Conservation (phyloP, 2,329 filamentous ascomycete genomes). For the Whalleya microplaca region DNA sequence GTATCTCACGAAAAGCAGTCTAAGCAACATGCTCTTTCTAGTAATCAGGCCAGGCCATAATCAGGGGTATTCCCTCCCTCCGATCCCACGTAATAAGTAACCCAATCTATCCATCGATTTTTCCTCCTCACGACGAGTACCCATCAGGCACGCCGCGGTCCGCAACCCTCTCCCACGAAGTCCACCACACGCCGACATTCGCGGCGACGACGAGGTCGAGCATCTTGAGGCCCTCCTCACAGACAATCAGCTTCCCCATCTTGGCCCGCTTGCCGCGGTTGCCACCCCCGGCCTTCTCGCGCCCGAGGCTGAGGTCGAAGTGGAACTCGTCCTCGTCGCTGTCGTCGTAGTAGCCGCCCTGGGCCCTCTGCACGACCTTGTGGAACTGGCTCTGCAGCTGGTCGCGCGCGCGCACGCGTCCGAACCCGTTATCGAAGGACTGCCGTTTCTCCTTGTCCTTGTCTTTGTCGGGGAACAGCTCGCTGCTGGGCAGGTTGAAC, state of each 20-base stretch:
- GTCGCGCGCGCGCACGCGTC: constrained; percentile 36
- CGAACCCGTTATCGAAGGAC: constrained; percentile 31
- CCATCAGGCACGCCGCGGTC: neutral
- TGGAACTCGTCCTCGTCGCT: constrained; percentile 46
- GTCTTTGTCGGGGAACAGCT: too few relatives aligned
- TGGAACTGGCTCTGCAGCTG: constrained; percentile 44
- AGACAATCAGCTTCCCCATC: constrained; percentile 88
- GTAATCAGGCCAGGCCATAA: neutral
- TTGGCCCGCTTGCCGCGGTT: constrained; percentile 86
- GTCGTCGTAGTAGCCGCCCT: constrained; percentile 40
- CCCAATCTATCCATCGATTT: neutral
- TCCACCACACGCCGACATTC: constrained; percentile 94
- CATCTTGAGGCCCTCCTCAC: constrained; percentile 93
- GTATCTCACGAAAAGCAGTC: neutral
- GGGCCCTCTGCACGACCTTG: constrained; percentile 33
- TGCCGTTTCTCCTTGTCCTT: constrained; percentile 28
- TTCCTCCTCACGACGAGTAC: neutral
- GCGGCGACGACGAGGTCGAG: constrained; percentile 88
- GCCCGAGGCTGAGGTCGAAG: constrained; percentile 75
- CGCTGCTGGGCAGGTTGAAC: constrained; percentile 77
- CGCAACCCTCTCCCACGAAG: constrained; percentile 69
- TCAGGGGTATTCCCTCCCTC: too few relatives aligned
- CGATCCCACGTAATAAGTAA: neutral
- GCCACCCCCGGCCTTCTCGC: constrained; percentile 84
- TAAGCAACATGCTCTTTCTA: neutral